Evolutionary conservation across 2,329 filamentous ascomycete species (phyloP).

Genomic region (Penicillium sclerotigenum): DNA sequence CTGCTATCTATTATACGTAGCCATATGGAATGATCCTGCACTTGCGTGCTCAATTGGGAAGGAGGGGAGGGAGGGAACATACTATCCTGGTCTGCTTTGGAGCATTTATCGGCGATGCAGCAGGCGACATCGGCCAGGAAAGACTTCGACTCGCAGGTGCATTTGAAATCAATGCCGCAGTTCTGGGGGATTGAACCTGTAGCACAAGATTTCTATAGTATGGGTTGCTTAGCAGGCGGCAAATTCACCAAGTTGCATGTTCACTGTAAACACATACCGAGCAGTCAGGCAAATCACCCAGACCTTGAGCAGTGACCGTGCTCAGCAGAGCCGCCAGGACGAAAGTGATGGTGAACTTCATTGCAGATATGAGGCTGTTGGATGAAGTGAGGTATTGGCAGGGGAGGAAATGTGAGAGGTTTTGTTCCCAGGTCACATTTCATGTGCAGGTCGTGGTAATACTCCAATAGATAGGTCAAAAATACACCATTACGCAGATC

Average conservation of each 20-base stretch:
- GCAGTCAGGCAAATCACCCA: constrained; percentile 50
- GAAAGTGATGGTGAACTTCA: constrained; percentile 53
- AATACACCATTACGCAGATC: background rate
- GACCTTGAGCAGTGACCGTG: constrained; percentile 46
- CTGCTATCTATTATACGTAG: background rate
- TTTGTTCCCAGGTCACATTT: background rate
- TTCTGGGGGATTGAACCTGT: constrained; percentile 41
- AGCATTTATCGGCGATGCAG: constrained; percentile 49
- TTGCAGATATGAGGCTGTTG: constrained; percentile 21
- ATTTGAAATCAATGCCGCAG: constrained; percentile 45
- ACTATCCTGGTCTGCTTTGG: constrained; percentile 41
- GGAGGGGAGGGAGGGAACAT: constrained; percentile 11
- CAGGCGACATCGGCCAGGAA: constrained; percentile 52
- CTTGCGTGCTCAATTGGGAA: background rate
- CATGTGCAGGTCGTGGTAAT: background rate
- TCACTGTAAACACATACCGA: constrained; percentile 49
- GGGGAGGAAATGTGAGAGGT: background rate
- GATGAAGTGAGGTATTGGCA: background rate
- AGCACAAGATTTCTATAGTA: constrained; percentile 38
- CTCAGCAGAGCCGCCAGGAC: constrained; percentile 54
- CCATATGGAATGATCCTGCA: background rate
- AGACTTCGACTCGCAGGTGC: constrained; percentile 47
- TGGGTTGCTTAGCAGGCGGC: constrained; percentile 1
- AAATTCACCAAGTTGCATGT: background rate
- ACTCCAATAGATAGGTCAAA: background rate